Percentiles rank a stretch among this genome's conserved stretches.
Conservation (phyloP, 768 basidiomycete species). For the Rhizopogon vinicolor region DNA sequence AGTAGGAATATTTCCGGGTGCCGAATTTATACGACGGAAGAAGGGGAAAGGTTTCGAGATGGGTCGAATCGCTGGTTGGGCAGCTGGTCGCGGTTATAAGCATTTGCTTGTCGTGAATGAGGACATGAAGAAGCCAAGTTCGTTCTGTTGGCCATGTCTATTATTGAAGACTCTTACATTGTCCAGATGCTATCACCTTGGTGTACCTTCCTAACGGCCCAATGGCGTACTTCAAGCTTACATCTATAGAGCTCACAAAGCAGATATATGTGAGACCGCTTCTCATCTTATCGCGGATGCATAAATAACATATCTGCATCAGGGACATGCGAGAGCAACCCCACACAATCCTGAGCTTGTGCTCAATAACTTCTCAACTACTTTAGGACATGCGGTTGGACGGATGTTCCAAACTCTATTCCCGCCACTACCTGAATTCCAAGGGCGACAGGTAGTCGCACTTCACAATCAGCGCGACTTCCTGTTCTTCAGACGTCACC, state of each 20-base stretch:
- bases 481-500: constrained; percentile 93
- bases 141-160: constrained; percentile 26
- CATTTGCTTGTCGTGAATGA: constrained; percentile 94
- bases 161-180: constrained; percentile 4
- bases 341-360: constrained; percentile 94
- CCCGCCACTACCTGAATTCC: constrained; percentile 91
- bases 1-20: constrained; percentile 85
- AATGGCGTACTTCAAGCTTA: constrained; percentile 92
- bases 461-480: constrained; percentile 98
- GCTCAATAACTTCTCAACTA: constrained; percentile 90
- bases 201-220: constrained; percentile 90
- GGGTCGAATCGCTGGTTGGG: constrained; percentile 91
- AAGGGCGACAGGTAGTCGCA: constrained; percentile 95
- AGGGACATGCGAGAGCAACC: constrained; percentile 93
- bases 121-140: constrained; percentile 91
- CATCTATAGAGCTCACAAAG: constrained; percentile 80
- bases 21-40: constrained; percentile 81
- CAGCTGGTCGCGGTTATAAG: constrained; percentile 81
- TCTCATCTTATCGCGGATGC: background rate
- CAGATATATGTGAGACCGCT: constrained; percentile 68
- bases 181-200: constrained; percentile 85
- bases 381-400: constrained; percentile 89
- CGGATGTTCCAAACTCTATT: constrained; percentile 96
- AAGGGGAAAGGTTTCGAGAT: constrained; percentile 90
- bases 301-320: constrained; percentile 5